Evolutionary conservation across 805 yeast genomes (phyloP).

Genomic region (Grigorovia transvaalensis): DNA sequence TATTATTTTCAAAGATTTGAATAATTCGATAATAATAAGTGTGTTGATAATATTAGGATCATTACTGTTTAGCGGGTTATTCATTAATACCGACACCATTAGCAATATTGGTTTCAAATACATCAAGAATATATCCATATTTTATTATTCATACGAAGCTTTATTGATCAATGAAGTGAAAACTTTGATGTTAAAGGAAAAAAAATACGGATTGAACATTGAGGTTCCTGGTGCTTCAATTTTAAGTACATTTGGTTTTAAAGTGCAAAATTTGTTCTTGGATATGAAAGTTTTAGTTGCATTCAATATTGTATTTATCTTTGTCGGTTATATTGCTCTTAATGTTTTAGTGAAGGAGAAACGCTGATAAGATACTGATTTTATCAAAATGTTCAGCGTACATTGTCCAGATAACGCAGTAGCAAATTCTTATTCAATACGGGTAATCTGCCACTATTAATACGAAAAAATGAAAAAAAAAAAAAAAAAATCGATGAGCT

Average conservation of each 20-base stretch:
- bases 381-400: no score
- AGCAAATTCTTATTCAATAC: background rate
- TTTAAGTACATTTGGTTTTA: conserved; percentile 87
- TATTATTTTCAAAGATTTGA: conserved; percentile 75
- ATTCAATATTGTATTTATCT: conserved; percentile 48
- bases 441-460: background rate
- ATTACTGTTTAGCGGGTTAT: conserved; percentile 84
- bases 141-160: conserved; percentile 94
- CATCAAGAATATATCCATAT: conserved; percentile 77
- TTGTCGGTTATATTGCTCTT: conserved; percentile 65
- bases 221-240: conserved; percentile 98
- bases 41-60: conserved; percentile 77
- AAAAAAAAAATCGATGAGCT: conserved; percentile 2
- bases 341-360: conserved; percentile 62
- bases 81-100: conserved; percentile 69
- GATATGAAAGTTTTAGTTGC: conserved; percentile 54
- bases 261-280: conserved; percentile 60
- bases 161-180: conserved; percentile 86
- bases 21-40: conserved; percentile 84
- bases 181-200: conserved; percentile 71
- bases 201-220: conserved; percentile 84
- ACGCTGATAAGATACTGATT: background rate
- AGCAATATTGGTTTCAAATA: conserved; percentile 48
- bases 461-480: background rate
- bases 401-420: no score